These are phyloP conservation scores for Papilionanthe hybrid DNA, from an alignment of 116 monocot species.

Conservation along the genomic window DNA sequence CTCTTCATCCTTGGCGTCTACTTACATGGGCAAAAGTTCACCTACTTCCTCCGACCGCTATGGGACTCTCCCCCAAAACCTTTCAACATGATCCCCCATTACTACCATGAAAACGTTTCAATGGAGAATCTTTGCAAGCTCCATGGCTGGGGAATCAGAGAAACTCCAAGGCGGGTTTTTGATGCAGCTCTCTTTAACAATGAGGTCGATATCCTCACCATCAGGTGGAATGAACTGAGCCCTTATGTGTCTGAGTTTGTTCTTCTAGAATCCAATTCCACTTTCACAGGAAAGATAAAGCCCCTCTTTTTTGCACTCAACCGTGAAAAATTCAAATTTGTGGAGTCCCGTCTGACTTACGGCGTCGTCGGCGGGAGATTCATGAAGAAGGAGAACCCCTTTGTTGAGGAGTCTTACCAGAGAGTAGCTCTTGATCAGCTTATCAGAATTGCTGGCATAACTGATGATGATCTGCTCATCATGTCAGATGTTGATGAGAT, in stretches of 20 bases:
- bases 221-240: constrained; percentile 33
- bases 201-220: constrained; percentile 27
- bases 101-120: constrained; percentile 24
- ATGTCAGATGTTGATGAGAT: constrained; percentile 37
- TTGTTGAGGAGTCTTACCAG: constrained; percentile 38
- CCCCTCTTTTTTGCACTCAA: constrained; percentile 24
- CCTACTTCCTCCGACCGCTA: constrained; percentile 35
- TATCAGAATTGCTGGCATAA: constrained; percentile 20
- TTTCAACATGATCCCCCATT: constrained; percentile 29
- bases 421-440: constrained; percentile 34
- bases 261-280: constrained; percentile 36
- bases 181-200: constrained; percentile 39
- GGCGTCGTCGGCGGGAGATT: constrained; percentile 31
- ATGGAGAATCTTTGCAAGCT: constrained; percentile 26
- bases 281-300: constrained; percentile 27
- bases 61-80: constrained; percentile 39
- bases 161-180: constrained; percentile 35
- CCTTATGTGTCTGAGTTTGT: constrained; percentile 35
- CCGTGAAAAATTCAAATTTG: constrained; percentile 22
- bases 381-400: constrained; percentile 32
- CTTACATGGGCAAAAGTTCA: constrained; percentile 35
- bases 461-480: constrained; percentile 23
- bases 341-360: constrained; percentile 30
- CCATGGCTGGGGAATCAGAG: constrained; percentile 29
- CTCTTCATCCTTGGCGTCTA: constrained; percentile 23